These are phyloP conservation scores for Mangifera indica DNA, from an alignment of 345 rosid species.

Conservation along the genomic window DNA sequence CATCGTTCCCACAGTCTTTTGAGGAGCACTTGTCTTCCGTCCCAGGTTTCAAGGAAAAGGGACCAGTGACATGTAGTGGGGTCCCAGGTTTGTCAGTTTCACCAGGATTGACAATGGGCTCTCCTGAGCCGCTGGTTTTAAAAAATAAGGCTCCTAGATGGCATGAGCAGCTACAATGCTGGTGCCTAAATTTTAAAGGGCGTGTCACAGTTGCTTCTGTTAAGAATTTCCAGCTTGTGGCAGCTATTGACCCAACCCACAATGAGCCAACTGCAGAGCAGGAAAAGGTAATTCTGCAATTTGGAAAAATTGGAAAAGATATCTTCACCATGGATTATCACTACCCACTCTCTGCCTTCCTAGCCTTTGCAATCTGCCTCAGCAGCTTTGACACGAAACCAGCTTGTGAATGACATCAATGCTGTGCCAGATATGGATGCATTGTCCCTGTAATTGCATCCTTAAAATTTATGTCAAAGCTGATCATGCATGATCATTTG, in stretches of 20 bases:
- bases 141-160: constrained; percentile 92
- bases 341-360: constrained; percentile 90
- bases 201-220: constrained; percentile 98
- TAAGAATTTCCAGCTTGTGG: constrained; percentile 92
- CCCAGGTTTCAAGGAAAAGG: constrained; percentile 42
- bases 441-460: constrained; percentile 9
- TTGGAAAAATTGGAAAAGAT: constrained; percentile 92
- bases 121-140: constrained; percentile 56
- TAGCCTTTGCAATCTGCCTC: constrained; percentile 85
- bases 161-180: constrained; percentile 96
- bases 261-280: constrained; percentile 58
- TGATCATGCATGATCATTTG: constrained; percentile 8
- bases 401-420: constrained; percentile 62
- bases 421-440: neutral
- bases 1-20: constrained; percentile 35
- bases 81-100: constrained; percentile 40
- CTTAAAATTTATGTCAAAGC: constrained; percentile 10
- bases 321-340: constrained; percentile 95
- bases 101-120: constrained; percentile 30
- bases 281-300: constrained; percentile 84
- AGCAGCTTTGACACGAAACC: constrained; percentile 98
- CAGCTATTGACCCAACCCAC: constrained; percentile 60
- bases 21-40: constrained; percentile 36
- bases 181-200: constrained; percentile 94
- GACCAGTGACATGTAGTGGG: constrained; percentile 27